Base-by-base conservation (phyloP, 306 rosid genomes). In the Quercus berberidifolia region DNA sequence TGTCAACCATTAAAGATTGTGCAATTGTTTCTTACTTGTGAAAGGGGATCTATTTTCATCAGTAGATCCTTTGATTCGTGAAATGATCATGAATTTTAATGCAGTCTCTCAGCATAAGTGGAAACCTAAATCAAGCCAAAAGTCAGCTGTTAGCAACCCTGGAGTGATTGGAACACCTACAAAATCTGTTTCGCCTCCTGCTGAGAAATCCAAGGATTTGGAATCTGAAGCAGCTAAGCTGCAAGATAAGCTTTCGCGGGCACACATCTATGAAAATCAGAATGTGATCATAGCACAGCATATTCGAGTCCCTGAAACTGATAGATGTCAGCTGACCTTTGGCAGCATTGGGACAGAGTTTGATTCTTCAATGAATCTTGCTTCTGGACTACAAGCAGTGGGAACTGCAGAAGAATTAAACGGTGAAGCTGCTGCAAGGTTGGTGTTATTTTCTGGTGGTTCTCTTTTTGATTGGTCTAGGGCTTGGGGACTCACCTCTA, bases 41-140 rank as follows among this genome's bases (percentile, higher is more conserved):
- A 31, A 31, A 20, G 10, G 13, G 20, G n/a, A 31, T 17, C 17
- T 79, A 59, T 14, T 64, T 79, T 79, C 67, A 30, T 23, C 78
- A 25, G 69, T 73, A 20, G 58, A 60, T 59, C 62, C 33, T 80
- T 60, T 64, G 28, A 21, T 84, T 55, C 55, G 71, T 81, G 38
- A 68, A 65, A 78, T 65, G 62, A 78, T 78, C 67, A 74, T 74
- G 77, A 60, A 57, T 86, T 78, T 62, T 83, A 72, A 68, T 89
- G 91, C 94, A 96, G 99, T 84, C 80, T 74, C 92, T 68, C 99
- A 91, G 83, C 92, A 90, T 74, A 93, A 90, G 87, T 96, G 99
- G 99, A 96, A 90, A 82, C 99, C 99, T 57, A 96, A 96, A 80
- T 88, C 90, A 73, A 93, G 97, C 88, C 91, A 89, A 86, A 96